Evolutionary conservation across 805 yeast genomes (phyloP).

Genomic region (Kodamaea jinghongensis): DNA sequence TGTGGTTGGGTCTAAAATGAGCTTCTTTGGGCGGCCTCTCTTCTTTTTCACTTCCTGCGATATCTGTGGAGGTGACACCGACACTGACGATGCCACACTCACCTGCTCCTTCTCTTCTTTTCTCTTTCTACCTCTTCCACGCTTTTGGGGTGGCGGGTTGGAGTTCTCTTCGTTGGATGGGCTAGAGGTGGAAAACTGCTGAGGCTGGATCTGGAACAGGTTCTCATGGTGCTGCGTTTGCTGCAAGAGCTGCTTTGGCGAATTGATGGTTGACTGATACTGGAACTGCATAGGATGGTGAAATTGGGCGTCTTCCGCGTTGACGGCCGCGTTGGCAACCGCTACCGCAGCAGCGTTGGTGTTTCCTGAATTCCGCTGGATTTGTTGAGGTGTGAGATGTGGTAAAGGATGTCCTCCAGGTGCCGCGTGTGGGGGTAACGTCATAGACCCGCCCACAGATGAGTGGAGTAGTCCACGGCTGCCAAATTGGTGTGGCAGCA

Average conservation of each 20-base stretch:
- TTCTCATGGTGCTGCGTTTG: slow-evolving; percentile 11
- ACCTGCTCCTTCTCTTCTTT: slow-evolving; percentile 7
- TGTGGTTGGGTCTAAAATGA: slow-evolving; percentile 41
- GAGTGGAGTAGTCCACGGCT: background rate
- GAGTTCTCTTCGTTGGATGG: slow-evolving; percentile 16
- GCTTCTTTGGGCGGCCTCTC: slow-evolving; percentile 42
- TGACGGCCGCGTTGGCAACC: no score
- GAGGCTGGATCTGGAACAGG: slow-evolving; percentile 9
- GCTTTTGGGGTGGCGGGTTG: slow-evolving; percentile 8
- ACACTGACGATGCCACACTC: background rate
- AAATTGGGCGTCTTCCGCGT: no score
- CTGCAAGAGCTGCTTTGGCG: slow-evolving; percentile 10
- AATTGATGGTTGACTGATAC: slow-evolving; percentile 4
- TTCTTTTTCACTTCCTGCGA: slow-evolving; percentile 28
- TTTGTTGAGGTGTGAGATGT: background rate
- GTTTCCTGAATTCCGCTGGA: no score
- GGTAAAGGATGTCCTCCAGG: background rate
- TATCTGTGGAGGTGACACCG: slow-evolving; percentile 3
- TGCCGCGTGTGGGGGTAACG: background rate
- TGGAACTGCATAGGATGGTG: background rate
- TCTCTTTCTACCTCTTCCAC: slow-evolving; percentile 6
- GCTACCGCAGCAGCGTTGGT: no score
- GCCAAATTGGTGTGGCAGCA: no score
- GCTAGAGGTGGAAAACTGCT: background rate
- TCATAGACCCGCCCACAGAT: background rate